Evolutionary conservation across 2,329 filamentous ascomycete species (phyloP), one percentile per base, ranked within the genome.

Genomic region (Alternaria viburni): DNA sequence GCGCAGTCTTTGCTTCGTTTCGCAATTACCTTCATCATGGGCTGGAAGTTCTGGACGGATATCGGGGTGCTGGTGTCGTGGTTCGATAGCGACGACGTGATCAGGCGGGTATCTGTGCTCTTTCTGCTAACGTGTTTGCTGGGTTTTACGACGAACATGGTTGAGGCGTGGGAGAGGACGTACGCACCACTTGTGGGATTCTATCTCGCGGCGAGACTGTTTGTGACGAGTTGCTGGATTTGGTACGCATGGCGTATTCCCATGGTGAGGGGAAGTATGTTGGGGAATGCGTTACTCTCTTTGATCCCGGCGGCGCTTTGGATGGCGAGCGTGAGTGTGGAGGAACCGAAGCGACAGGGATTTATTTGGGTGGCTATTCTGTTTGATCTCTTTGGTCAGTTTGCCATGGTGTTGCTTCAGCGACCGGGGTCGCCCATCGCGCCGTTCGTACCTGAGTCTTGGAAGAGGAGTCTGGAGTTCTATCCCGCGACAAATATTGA

Each of bases 21-120:
- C 70, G 78, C 83, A 56, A 86, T 89, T 45, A 88, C 86, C 0
- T 90, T 90, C 70, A 85, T 86, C 64, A 84, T 90, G 79, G 85
- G 85, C 28, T 89, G 86, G 84, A 89, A 89, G 70, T 86, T 90
- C 65, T 90, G 88, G 88, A 83, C 81, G 51, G 88, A 90, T 64
- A 81, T 90, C 52, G 82, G 84, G 10, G 71, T 87, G 21, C 78
- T 88, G 9, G 82, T 90, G 61, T 85, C 83, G 61, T 89, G 88
- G 87, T 89, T 90, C 69, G 86, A 90, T 67, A 85, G 75, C 19
- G 86, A 89, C 66, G 88, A 90, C 67, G 83, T 90, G 36, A 71
- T 87, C 12, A 86, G 88, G 63, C 80, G 88, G 19, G 64, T 88
- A 26, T 84, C 83, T n/a, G 83, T 90, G 15, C 77, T 90, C 1